A percentile compares a stretch with the other conserved stretches of the same genome.
Evolutionary conservation across 1,284 basidiomycete species (phyloP).

Genomic region (Fereydounia khargensis): DNA sequence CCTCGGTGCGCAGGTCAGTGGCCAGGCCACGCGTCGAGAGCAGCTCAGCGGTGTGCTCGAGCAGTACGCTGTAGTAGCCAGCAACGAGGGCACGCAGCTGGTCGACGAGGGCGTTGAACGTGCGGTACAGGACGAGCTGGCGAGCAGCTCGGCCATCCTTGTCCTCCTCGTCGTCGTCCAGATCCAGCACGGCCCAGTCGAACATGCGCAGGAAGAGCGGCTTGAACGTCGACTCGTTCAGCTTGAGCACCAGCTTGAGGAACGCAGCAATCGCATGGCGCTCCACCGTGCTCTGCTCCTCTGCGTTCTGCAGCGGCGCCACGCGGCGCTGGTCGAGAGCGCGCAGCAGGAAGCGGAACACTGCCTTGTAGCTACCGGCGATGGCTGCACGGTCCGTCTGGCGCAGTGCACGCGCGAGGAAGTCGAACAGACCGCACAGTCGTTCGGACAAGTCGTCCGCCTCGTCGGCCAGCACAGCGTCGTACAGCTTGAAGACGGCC

Average conservation of each 20-base stretch:
- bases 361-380: conserved; percentile 68
- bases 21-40: conserved; percentile 58
- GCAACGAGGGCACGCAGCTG: conserved; percentile 42
- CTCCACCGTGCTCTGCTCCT: no score
- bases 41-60: conserved; percentile 69
- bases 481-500: conserved; percentile 34
- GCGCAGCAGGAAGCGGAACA: conserved; percentile 80
- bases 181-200: conserved; percentile 84
- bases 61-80: conserved; percentile 60
- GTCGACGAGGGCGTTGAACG: conserved; percentile 38
- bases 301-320: no score
- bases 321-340: conserved; percentile 69
- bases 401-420: conserved; percentile 41
- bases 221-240: conserved; percentile 89
- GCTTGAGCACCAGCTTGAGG: conserved; percentile 82
- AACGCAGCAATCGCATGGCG: no score
- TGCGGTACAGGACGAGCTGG: conserved; percentile 44
- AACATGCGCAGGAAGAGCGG: conserved; percentile 87
- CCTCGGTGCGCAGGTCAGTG: conserved; percentile 66
- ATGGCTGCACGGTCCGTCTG: conserved; percentile 59
- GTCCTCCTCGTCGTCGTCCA: conserved; percentile 28
- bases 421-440: conserved; percentile 32
- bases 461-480: conserved; percentile 11
- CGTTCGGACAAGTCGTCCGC: conserved; percentile 7
- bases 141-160: conserved; percentile 39